These are phyloP conservation scores for Aspergillus amoenus DNA, from an alignment of 2,329 filamentous ascomycete genomes.

Conservation along the genomic window DNA sequence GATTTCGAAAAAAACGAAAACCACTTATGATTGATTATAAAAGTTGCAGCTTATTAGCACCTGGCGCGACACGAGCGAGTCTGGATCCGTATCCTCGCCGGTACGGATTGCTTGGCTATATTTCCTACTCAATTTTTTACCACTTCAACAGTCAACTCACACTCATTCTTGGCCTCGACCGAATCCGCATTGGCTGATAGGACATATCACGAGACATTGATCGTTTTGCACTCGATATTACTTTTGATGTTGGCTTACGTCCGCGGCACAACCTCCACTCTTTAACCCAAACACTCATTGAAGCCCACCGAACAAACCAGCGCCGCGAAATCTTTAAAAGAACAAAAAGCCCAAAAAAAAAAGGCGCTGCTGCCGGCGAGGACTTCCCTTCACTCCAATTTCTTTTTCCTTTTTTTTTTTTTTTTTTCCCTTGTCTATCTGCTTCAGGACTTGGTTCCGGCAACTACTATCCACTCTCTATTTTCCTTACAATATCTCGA, in stretches of 20 bases:
- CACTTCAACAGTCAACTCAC: not conserved
- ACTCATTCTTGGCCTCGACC: conserved; percentile 1
- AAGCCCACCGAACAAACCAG: not conserved
- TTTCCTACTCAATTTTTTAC: not conserved
- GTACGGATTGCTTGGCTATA: conserved; percentile 1
- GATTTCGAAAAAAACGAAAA: conserved; percentile 13
- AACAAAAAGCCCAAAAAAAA: not conserved
- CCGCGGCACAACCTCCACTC: conserved; percentile 2
- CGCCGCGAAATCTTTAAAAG: not conserved
- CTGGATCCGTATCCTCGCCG: conserved; percentile 1
- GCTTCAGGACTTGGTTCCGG: not conserved
- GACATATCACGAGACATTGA: not conserved
- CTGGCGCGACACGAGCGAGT: conserved; percentile 5
- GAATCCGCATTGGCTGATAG: not conserved
- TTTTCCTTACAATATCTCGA: conserved; percentile 6
- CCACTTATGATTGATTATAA: conserved; percentile 9
- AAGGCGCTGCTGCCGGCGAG: not conserved
- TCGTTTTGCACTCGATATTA: not conserved
- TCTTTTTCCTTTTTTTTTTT: not conserved
- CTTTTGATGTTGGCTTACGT: not conserved
- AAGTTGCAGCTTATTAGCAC: conserved; percentile 6
- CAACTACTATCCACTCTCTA: conserved; percentile 10
- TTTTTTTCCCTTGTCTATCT: not conserved
- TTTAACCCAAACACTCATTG: conserved; percentile 6
- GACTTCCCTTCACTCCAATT: conserved; percentile 11